phyloP scores from a whole-genome alignment of 2,329 filamentous ascomycete genomes.

The Cladosporium sp. region DNA sequence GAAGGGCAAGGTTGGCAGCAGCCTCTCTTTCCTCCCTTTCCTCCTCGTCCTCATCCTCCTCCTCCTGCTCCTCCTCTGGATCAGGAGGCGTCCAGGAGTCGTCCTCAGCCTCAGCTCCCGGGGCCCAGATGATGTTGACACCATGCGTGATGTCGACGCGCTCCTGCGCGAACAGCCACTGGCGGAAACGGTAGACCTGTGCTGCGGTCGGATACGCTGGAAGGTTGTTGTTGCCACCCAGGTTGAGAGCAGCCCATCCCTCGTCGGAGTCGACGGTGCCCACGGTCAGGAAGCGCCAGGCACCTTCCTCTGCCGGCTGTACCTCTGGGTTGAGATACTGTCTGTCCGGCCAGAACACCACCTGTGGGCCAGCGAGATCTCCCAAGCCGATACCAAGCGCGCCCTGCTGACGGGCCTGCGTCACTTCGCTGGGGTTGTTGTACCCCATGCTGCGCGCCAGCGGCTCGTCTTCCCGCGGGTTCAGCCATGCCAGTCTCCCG shows the following conservation, averaged over 20 bases:
- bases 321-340: neutral
- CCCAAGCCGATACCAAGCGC: neutral
- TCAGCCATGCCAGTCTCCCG: neutral
- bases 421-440: neutral
- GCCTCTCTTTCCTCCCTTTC: neutral
- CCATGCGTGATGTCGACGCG: neutral
- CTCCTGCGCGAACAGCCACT: neutral
- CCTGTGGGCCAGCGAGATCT: conserved; percentile 3
- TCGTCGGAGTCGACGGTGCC: neutral
- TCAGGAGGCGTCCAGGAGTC: no score
- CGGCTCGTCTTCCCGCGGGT: neutral
- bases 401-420: neutral
- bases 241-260: conserved; percentile 1
- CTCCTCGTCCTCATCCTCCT: neutral
- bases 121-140: conserved; percentile 7
- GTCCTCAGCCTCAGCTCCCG: neutral
- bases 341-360: neutral
- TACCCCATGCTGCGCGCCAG: neutral
- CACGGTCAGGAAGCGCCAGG: conserved; percentile 4
- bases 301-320: neutral
- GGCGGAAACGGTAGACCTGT: conserved; percentile 3
- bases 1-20: no score
- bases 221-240: conserved; percentile 1
- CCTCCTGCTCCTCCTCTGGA: neutral
- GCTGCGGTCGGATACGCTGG: neutral